Evolutionary conservation across 2,329 filamentous ascomycete species (phyloP), one percentile per base, ranked within the genome.

Genomic region (Aspergillus sp.): DNA sequence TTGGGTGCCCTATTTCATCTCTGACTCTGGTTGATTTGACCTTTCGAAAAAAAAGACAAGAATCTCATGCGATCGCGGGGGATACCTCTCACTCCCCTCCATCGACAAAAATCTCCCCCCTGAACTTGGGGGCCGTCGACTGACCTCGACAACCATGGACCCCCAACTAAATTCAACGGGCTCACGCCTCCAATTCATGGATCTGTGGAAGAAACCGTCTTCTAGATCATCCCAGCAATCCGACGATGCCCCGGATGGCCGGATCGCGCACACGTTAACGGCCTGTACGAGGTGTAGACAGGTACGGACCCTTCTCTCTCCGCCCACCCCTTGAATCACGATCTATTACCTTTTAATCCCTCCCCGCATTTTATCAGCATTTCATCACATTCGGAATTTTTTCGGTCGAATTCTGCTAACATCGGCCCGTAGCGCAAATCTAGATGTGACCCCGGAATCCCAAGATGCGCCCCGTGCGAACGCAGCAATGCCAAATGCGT

Each of bases 391-490:
- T 42, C 36, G 14, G 14, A 42, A 6, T 42, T 42, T 22, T 22
- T 22, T 22, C n/a, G n/a, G 5, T 31, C 24, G n/a, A 29, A 31
- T 22, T 39, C 51, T 20, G 45, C 58, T 65, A 39, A 64, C 51
- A 14, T 24, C 36, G 49, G 16, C 20, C 58, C 45, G 22, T 72
- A 96, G 93, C 88, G 94, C 70, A 99, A 99, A 82, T 98, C 94
- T 42, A 85, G 92, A 81, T 99, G 95, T 81, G 95, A 98, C 77
- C 91, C 95, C 4, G 91, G 90, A 14, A 85, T 99, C 22, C 95
- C 95, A 46, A 90, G 90, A 71, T 99, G 95, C 77, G 85, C 91
- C 18, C 93, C 94, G 22, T 99, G 95, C 80, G 92, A 97, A 78
- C 87, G 94, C 67, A 93, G 91, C 64, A 93, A 93, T 70, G 92